These are phyloP conservation scores for Pythium monospermum DNA, from an alignment of 352 stramenopile species.

Conservation along the genomic window DNA sequence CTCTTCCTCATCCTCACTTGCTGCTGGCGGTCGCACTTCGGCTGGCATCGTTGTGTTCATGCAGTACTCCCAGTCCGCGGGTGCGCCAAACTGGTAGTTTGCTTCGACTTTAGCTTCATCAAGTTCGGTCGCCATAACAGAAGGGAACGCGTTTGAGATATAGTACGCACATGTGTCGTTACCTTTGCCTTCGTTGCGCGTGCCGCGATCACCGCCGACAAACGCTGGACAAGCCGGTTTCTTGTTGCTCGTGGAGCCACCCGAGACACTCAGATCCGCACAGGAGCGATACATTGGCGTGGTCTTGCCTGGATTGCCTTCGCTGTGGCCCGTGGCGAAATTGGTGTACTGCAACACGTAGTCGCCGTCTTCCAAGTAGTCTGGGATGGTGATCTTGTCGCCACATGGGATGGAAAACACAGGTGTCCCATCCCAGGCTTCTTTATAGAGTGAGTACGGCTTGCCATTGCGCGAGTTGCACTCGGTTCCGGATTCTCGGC, in stretches of 20 bases:
- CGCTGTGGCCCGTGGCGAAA: constrained; percentile 11
- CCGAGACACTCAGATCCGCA: constrained; percentile 17
- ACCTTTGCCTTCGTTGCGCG: constrained; percentile 7
- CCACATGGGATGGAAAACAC: constrained; percentile 10
- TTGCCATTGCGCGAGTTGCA: constrained; percentile 6
- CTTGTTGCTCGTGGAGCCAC: background rate
- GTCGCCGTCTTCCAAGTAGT: constrained; percentile 14
- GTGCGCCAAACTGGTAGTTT: constrained; percentile 17
- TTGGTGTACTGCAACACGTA: constrained; percentile 23
- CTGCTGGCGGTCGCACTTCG: background rate
- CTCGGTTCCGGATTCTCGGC: constrained; percentile 21
- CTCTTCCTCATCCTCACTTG: too few relatives aligned
- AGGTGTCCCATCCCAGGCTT: constrained; percentile 8
- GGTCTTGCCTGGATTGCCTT: constrained; percentile 11
- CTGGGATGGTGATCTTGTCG: constrained; percentile 19
- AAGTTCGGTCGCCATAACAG: background rate
- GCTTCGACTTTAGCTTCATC: constrained; percentile 1
- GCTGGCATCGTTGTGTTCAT: background rate
- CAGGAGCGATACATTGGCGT: constrained; percentile 16
- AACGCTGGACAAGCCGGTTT: constrained; percentile 14
- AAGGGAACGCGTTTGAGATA: constrained; percentile 11
- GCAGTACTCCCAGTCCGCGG: constrained; percentile 1
- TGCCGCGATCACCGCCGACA: constrained; percentile 16
- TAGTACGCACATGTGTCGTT: constrained; percentile 20
- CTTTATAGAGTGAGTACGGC: constrained; percentile 4